phyloP scores from a whole-genome alignment of 148 eudicot genomes.

The Nepenthes mirabilis region DNA sequence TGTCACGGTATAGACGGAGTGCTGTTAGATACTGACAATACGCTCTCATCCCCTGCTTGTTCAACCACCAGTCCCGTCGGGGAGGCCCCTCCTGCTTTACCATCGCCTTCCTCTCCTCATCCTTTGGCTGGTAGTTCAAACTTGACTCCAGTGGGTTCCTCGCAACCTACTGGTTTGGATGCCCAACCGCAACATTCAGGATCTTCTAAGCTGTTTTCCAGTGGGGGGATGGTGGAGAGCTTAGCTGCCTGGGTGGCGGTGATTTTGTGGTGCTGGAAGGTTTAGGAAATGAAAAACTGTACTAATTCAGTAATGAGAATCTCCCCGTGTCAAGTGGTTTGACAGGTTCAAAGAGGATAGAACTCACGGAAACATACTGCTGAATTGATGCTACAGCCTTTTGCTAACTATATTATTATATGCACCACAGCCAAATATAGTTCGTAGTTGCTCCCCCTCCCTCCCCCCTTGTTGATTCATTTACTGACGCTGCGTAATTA shows the following conservation, averaged over 20 bases:
- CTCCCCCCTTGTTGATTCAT: too few relatives aligned
- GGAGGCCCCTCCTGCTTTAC: constrained; percentile 2
- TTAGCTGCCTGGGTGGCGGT: background rate
- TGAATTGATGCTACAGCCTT: too few relatives aligned
- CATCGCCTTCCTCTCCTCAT: background rate
- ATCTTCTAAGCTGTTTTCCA: background rate
- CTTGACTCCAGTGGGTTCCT: background rate
- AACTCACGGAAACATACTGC: too few relatives aligned
- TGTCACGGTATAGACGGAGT: constrained; percentile 79
- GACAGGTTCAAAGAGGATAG: too few relatives aligned
- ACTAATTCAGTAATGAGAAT: too few relatives aligned
- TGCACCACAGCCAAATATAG: too few relatives aligned
- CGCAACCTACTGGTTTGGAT: background rate
- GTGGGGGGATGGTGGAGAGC: background rate
- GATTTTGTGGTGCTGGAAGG: too few relatives aligned
- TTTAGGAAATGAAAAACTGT: too few relatives aligned
- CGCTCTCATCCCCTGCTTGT: constrained; percentile 8
- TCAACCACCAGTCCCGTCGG: constrained; percentile 1
- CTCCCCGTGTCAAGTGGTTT: too few relatives aligned
- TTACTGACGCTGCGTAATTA: too few relatives aligned
- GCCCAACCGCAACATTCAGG: background rate
- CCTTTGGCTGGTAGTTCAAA: background rate
- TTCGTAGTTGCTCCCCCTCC: too few relatives aligned
- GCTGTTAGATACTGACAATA: constrained; percentile 7
- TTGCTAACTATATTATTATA: too few relatives aligned